These are phyloP conservation scores for Venustampulla echinocandica DNA, from an alignment of 495 filamentous ascomycete species.

Conservation along the genomic window DNA sequence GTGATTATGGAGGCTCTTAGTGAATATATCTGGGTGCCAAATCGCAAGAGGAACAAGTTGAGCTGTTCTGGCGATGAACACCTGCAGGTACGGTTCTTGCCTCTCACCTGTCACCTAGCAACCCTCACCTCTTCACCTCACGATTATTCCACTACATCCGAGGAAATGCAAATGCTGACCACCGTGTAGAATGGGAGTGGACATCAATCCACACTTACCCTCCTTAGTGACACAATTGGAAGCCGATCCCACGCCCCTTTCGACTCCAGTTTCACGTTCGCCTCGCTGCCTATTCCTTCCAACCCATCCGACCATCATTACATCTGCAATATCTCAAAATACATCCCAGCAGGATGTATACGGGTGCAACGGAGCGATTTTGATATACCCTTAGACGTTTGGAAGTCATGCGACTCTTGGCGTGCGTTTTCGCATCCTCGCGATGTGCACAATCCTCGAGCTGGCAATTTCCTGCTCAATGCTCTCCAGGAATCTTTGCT, in stretches of 20 bases:
- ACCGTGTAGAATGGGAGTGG: no score
- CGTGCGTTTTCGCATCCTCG: conserved; percentile 9
- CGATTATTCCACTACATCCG: no score
- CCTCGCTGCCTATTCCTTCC: background rate
- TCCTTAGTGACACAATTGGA: background rate
- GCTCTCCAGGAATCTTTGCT: conserved; percentile 28
- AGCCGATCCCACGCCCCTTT: background rate
- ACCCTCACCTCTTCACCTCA: no score
- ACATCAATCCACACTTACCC: no score
- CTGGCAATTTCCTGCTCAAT: conserved; percentile 2
- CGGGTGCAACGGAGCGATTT: conserved; percentile 6
- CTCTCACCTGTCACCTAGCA: no score
- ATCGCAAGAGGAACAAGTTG: no score
- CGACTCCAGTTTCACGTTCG: conserved; percentile 5
- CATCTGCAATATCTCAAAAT: conserved; percentile 17
- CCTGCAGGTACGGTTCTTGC: no score
- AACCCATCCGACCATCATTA: conserved; percentile 6
- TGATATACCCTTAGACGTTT: conserved; percentile 4
- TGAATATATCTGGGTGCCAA: no score
- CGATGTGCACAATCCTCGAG: conserved; percentile 3
- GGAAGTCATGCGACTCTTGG: conserved; percentile 14
- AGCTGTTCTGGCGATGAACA: no score
- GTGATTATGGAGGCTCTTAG: no score
- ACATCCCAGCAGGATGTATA: conserved; percentile 20
- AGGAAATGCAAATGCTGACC: no score